phyloP scores from a whole-genome alignment of 2,329 filamentous ascomycete species.

The Penicillium sclerotiorum region DNA sequence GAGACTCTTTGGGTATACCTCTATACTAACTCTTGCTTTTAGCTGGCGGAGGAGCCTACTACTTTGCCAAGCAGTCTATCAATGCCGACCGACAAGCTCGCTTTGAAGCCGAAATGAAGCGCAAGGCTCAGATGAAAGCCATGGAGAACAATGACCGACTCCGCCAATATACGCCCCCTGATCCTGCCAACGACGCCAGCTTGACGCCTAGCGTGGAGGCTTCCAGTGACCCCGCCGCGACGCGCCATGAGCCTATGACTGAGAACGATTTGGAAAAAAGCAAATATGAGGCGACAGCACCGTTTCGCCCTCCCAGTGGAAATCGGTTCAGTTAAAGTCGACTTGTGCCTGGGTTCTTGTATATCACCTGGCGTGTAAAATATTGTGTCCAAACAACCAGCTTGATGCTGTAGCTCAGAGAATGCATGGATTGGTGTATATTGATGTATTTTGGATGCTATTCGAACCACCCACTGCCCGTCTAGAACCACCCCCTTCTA shows the following conservation, averaged over 20 bases:
- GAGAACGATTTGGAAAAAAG: constrained; percentile 74
- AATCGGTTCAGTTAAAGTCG: constrained; percentile 71
- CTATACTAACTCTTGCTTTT: constrained; percentile 14
- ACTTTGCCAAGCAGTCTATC: constrained; percentile 92
- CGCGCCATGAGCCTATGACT: constrained; percentile 74
- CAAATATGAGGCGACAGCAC: constrained; percentile 81
- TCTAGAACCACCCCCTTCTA: too few relatives aligned
- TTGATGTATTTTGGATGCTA: background rate
- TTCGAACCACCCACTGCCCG: too few relatives aligned
- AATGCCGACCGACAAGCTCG: constrained; percentile 81
- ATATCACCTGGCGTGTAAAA: constrained; percentile 11
- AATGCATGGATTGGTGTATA: constrained; percentile 2
- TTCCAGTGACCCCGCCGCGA: constrained; percentile 79
- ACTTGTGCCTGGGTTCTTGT: background rate
- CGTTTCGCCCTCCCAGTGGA: constrained; percentile 78
- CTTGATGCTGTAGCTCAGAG: background rate
- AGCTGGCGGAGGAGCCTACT: constrained; percentile 92
- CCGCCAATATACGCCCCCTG: constrained; percentile 22
- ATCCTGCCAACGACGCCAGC: constrained; percentile 31
- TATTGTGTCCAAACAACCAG: background rate
- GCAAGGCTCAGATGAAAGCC: constrained; percentile 43
- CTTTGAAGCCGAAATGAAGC: constrained; percentile 70
- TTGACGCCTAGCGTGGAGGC: constrained; percentile 70
- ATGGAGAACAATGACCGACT: constrained; percentile 40
- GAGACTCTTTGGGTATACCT: too few relatives aligned